A percentile compares a stretch with the other conserved stretches of the same genome.
phyloP scores from a whole-genome alignment of 2,329 filamentous ascomycete species.

The Lithohypha guttulata region DNA sequence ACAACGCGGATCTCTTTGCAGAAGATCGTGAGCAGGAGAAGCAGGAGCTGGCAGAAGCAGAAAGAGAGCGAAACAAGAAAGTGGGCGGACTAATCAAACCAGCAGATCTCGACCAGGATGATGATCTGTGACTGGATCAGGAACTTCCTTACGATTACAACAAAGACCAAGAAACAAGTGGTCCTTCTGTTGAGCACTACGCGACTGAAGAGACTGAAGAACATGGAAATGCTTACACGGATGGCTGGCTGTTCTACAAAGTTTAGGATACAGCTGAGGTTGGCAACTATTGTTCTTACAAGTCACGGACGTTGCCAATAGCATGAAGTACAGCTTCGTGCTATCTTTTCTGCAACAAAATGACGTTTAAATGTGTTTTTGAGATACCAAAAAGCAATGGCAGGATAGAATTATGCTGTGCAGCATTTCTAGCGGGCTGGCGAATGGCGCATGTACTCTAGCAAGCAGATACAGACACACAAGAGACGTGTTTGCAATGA shows the following conservation, averaged over 20 bases:
- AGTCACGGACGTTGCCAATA: no score
- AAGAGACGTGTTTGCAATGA: no score
- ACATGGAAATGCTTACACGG: constrained; percentile 11
- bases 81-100: constrained; percentile 93
- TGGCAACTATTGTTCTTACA: background rate
- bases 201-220: constrained; percentile 14
- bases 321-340: no score
- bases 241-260: constrained; percentile 21
- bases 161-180: constrained; percentile 4
- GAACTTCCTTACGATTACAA: constrained; percentile 54
- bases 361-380: constrained; percentile 6
- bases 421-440: background rate
- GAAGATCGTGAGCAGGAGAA: constrained; percentile 93
- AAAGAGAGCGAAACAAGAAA: constrained; percentile 86
- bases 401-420: background rate
- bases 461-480: no score
- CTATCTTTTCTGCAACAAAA: no score
- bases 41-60: constrained; percentile 71
- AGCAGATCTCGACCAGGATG: constrained; percentile 81
- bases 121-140: constrained; percentile 69
- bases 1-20: constrained; percentile 86
- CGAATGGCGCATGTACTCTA: constrained; percentile 2
- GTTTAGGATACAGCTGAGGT: background rate
- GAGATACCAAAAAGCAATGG: constrained; percentile 19
- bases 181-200: constrained; percentile 20